A percentile compares a stretch with the other conserved stretches of the same genome.
Conservation (phyloP, 352 stramenopile species). For the Phytophthora parvispora region DNA sequence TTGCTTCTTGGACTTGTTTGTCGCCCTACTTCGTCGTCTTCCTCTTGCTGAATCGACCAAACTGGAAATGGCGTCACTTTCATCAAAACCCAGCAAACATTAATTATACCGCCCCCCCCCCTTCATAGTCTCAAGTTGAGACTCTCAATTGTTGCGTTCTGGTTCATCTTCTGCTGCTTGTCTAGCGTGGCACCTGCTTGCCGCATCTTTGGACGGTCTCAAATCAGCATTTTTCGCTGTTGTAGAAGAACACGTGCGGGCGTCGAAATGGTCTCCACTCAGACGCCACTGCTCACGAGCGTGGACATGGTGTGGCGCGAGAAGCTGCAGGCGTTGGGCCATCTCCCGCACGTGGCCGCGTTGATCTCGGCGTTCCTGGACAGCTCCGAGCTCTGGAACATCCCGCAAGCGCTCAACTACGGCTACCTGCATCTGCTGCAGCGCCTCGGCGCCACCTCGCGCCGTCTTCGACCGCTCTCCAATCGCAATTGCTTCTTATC, state of each 20-base stretch:
- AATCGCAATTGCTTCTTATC: conserved; percentile 36
- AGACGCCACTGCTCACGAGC: conserved; percentile 18
- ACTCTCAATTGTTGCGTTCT: too few relatives aligned
- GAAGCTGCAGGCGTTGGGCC: conserved; percentile 10
- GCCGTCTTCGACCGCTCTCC: conserved; percentile 27
- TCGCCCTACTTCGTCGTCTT: background rate
- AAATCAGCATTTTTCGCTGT: too few relatives aligned
- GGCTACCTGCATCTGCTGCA: conserved; percentile 40
- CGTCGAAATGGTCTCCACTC: conserved; percentile 18
- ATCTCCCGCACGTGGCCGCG: conserved; percentile 33
- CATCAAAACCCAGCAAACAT: too few relatives aligned
- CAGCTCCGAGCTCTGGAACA: conserved; percentile 31
- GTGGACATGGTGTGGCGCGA: conserved; percentile 36
- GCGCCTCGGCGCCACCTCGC: conserved; percentile 28
- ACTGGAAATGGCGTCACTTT: too few relatives aligned
- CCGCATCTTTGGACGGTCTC: background rate
- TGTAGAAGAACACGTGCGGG: too few relatives aligned
- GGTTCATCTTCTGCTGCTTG: background rate
- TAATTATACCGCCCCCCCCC: too few relatives aligned
- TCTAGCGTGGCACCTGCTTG: background rate
- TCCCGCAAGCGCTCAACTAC: conserved; percentile 40
- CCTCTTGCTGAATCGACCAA: too few relatives aligned
- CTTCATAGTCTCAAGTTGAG: too few relatives aligned
- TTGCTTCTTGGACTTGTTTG: background rate
- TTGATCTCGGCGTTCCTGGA: conserved; percentile 41